Evolutionary conservation across 306 rosid genomes (phyloP).

Genomic region (Acacia confusa): DNA sequence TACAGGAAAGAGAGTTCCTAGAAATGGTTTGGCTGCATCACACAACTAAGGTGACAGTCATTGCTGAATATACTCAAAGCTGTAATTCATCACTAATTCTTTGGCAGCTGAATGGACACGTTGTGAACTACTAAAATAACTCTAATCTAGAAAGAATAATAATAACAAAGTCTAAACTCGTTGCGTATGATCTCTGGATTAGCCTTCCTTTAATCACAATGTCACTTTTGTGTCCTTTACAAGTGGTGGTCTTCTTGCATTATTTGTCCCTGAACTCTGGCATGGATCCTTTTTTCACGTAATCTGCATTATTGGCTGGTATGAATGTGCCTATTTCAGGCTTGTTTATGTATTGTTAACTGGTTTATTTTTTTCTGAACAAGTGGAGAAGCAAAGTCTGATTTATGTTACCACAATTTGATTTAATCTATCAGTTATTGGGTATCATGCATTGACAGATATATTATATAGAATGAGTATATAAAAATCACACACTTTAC

Average conservation of each 20-base stretch:
- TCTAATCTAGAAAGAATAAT: not conserved
- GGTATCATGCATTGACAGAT: not conserved
- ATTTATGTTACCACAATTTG: not conserved
- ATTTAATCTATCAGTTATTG: not conserved
- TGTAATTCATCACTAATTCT: not conserved
- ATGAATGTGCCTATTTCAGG: not conserved
- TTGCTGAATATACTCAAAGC: conserved; percentile 6
- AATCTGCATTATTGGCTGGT: not conserved
- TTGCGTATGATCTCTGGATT: not conserved
- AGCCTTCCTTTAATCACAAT: not conserved
- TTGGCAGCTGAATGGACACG: not conserved
- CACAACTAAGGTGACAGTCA: not conserved
- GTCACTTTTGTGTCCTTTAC: not conserved
- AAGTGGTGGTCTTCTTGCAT: not conserved
- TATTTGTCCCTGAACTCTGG: no score
- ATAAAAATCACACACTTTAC: not conserved
- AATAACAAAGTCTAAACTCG: not conserved
- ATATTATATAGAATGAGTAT: not conserved
- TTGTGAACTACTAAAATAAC: not conserved
- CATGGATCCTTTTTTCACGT: not conserved
- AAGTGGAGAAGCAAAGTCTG: not conserved
- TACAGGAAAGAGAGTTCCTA: not conserved
- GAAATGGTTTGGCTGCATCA: not conserved
- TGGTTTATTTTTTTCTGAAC: not conserved
- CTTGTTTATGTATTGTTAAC: not conserved